These are phyloP conservation scores for Scenedesmus sp. DNA, from an alignment of 163 green algal genomes.

Conservation along the genomic window DNA sequence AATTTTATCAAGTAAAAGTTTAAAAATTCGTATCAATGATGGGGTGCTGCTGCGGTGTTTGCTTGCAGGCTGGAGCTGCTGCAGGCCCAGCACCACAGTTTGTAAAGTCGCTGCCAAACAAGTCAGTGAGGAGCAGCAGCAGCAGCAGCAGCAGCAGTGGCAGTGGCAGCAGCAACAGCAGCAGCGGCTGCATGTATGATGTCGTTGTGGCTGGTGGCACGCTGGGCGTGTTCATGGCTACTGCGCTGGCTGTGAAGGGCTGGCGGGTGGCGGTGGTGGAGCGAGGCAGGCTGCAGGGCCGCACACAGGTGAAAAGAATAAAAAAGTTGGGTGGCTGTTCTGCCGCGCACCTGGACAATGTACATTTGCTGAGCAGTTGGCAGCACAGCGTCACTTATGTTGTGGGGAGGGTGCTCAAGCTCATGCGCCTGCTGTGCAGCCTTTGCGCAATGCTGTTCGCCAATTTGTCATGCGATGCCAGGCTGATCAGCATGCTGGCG, in stretches of 20 bases:
- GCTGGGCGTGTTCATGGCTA: constrained; percentile 83
- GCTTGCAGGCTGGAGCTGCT: constrained; percentile 30
- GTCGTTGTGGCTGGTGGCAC: constrained; percentile 88
- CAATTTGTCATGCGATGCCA: too few relatives aligned
- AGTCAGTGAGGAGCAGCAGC: constrained; percentile 6
- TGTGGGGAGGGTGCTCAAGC: too few relatives aligned
- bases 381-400: too few relatives aligned
- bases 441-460: too few relatives aligned
- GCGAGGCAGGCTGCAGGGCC: constrained; percentile 68
- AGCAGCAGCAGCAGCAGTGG: constrained; percentile 14
- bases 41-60: not conserved
- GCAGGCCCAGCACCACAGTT: constrained; percentile 37
- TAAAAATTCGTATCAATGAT: too few relatives aligned
- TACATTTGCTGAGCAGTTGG: too few relatives aligned
- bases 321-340: too few relatives aligned
- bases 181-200: constrained; percentile 66
- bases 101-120: not conserved
- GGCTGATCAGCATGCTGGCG: too few relatives aligned
- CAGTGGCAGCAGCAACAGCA: constrained; percentile 29
- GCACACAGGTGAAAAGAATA: constrained; percentile 11
- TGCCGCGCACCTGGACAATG: not conserved
- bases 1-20: too few relatives aligned
- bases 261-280: constrained; percentile 81
- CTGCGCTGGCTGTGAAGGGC: constrained; percentile 72
- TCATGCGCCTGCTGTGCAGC: too few relatives aligned